These are phyloP conservation scores for Penicillium sp. DNA, from an alignment of 2,329 filamentous ascomycete species.

Conservation along the genomic window DNA sequence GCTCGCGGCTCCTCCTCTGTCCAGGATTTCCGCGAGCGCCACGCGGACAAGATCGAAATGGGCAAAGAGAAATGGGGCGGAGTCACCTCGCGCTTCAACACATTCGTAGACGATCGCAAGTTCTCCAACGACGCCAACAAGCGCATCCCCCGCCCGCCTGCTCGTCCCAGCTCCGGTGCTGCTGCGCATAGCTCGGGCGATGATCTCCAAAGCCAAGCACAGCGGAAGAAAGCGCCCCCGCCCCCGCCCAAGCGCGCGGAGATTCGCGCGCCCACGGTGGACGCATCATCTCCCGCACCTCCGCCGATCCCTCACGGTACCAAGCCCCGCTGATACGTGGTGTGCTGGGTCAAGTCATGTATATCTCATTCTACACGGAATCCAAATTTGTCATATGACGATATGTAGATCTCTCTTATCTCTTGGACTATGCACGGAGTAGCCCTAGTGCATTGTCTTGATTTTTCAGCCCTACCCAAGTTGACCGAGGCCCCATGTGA, in stretches of 20 bases:
- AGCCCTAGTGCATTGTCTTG: neutral
- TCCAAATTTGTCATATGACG: neutral
- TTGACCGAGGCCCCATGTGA: slow-evolving; percentile 27
- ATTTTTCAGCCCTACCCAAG: neutral
- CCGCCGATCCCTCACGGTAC: slow-evolving; percentile 60
- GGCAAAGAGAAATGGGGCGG: slow-evolving; percentile 60
- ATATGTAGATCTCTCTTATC: neutral
- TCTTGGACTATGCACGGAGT: neutral
- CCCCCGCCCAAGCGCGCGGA: slow-evolving; percentile 57
- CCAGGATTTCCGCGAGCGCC: slow-evolving; percentile 66
- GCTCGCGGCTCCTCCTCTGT: slow-evolving; percentile 10
- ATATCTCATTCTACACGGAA: neutral
- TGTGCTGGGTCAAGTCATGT: neutral
- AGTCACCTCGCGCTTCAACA: slow-evolving; percentile 44
- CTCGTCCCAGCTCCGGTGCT: slow-evolving; percentile 16
- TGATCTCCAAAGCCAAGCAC: slow-evolving; percentile 23
- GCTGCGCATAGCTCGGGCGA: slow-evolving; percentile 23
- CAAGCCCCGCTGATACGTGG: slow-evolving; percentile 51
- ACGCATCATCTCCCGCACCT: slow-evolving; percentile 39
- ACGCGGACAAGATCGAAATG: slow-evolving; percentile 66
- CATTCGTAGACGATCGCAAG: slow-evolving; percentile 45
- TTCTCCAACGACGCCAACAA: slow-evolving; percentile 27
- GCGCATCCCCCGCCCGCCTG: slow-evolving; percentile 28
- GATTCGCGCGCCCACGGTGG: slow-evolving; percentile 41
- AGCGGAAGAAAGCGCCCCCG: slow-evolving; percentile 55